A percentile compares a stretch with the other conserved stretches of the same genome.
Conservation (phyloP, 352 stramenopile species). For the Thalassiosira livingstoniorum region DNA sequence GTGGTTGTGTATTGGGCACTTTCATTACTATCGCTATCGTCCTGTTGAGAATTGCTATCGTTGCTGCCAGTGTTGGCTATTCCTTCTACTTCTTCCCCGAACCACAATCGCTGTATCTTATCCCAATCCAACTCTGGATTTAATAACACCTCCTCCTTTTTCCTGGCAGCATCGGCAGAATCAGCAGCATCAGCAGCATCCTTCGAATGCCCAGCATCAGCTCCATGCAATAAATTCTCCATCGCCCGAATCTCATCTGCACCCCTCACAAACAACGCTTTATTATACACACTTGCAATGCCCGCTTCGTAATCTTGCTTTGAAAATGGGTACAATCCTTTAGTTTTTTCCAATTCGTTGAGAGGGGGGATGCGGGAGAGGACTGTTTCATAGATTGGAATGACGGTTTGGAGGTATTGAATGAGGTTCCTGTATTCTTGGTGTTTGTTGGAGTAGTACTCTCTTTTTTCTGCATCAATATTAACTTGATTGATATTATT, state of each 20-base stretch:
- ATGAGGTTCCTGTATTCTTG: too few relatives aligned
- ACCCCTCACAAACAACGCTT: conserved; percentile 45
- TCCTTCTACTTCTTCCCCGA: neutral
- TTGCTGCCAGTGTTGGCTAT: neutral
- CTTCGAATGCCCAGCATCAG: too few relatives aligned
- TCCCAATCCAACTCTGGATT: conserved; percentile 49
- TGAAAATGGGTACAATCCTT: conserved; percentile 71
- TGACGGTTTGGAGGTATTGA: conserved; percentile 56
- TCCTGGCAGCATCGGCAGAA: too few relatives aligned
- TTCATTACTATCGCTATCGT: too few relatives aligned
- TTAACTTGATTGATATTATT: too few relatives aligned
- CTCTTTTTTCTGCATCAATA: too few relatives aligned
- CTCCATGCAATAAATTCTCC: too few relatives aligned
- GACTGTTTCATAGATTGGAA: conserved; percentile 57
- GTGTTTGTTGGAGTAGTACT: too few relatives aligned
- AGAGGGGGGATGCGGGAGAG: conserved; percentile 64
- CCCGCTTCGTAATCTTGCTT: conserved; percentile 54
- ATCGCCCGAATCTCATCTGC: conserved; percentile 49
- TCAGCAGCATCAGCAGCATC: too few relatives aligned
- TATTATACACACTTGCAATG: conserved; percentile 72
- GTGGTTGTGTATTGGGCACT: too few relatives aligned
- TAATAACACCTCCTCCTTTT: conserved; percentile 36
- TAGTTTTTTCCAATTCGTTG: conserved; percentile 51
- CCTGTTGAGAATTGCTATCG: neutral
- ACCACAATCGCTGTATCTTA: conserved; percentile 61